These are phyloP conservation scores for Dissophora globulifera DNA, from an alignment of 192 early-diverging fungal genomes.

Conservation along the genomic window DNA sequence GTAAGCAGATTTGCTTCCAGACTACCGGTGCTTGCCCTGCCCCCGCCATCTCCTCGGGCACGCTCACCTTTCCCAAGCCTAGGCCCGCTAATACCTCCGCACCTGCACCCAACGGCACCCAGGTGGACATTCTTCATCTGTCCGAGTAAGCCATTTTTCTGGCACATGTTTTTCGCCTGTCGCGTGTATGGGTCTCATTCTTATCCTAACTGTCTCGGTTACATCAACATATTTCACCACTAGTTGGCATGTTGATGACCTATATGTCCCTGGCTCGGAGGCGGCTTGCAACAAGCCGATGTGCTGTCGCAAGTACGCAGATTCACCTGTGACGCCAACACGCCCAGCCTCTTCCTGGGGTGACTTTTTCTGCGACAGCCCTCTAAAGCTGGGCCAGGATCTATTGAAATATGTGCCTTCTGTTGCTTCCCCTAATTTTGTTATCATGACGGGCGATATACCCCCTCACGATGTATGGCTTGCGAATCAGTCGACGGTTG, in stretches of 20 bases:
- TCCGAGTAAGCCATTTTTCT: constrained; percentile 54
- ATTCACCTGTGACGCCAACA: constrained; percentile 36
- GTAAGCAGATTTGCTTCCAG: constrained; percentile 51
- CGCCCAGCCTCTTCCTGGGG: constrained; percentile 43
- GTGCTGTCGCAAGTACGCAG: constrained; percentile 55
- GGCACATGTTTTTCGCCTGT: too few relatives aligned
- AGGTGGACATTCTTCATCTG: constrained; percentile 57
- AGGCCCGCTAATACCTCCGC: constrained; percentile 41
- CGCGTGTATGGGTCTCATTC: too few relatives aligned
- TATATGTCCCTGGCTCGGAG: constrained; percentile 47
- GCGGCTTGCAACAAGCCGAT: constrained; percentile 56
- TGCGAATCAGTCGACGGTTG: constrained; percentile 37
- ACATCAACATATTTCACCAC: too few relatives aligned
- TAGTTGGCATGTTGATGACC: too few relatives aligned
- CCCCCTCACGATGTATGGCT: constrained; percentile 67
- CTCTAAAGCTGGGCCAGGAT: constrained; percentile 52
- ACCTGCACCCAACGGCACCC: constrained; percentile 27
- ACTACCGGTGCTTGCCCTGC: constrained; percentile 51
- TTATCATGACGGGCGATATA: constrained; percentile 61
- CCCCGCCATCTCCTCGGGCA: constrained; percentile 39
- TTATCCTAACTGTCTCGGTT: too few relatives aligned
- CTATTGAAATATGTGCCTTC: constrained; percentile 45
- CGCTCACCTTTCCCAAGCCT: constrained; percentile 57
- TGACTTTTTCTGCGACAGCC: constrained; percentile 57
- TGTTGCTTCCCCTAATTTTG: constrained; percentile 34